phyloP scores from a whole-genome alignment of 2,329 filamentous ascomycete genomes.

The Scytalidium sp. region DNA sequence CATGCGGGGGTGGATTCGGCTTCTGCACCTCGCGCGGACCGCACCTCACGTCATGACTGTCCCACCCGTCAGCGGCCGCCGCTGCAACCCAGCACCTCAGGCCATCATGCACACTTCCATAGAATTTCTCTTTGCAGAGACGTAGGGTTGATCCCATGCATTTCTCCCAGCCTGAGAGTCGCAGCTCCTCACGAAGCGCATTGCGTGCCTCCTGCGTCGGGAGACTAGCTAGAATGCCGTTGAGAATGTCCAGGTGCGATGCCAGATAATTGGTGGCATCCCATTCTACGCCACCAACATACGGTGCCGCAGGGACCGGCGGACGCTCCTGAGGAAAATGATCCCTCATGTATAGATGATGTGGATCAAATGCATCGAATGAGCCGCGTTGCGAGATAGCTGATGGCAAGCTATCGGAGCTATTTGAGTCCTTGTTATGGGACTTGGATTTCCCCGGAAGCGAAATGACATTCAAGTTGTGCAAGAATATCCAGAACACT shows the following conservation, averaged over 20 bases:
- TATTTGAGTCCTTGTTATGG: slow-evolving; percentile 20
- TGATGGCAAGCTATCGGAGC: slow-evolving; percentile 24
- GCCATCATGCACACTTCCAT: slow-evolving; percentile 85
- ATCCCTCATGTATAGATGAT: slow-evolving; percentile 59
- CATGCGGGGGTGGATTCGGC: slow-evolving; percentile 19
- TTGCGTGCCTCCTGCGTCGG: slow-evolving; percentile 71
- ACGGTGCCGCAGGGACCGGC: slow-evolving; percentile 89
- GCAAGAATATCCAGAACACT: slow-evolving; percentile 98
- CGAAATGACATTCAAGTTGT: slow-evolving; percentile 85
- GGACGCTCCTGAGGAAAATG: slow-evolving; percentile 85
- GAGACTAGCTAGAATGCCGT: slow-evolving; percentile 82
- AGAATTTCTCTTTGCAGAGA: slow-evolving; percentile 97
- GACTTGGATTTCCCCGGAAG: slow-evolving; percentile 38
- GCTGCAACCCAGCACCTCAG: slow-evolving; percentile 88
- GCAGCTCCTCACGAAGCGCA: slow-evolving; percentile 70
- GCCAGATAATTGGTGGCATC: slow-evolving; percentile 96
- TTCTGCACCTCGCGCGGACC: slow-evolving; percentile 49
- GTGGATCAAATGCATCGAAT: slow-evolving; percentile 31
- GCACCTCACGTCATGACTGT: slow-evolving; percentile 75
- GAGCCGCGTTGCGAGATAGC: slow-evolving; percentile 22
- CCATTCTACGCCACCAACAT: slow-evolving; percentile 97
- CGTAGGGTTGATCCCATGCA: slow-evolving; percentile 81
- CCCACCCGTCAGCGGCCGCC: slow-evolving; percentile 84
- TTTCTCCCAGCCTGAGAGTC: slow-evolving; percentile 86
- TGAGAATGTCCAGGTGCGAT: slow-evolving; percentile 87